phyloP scores from a whole-genome alignment of 495 filamentous ascomycete genomes.

The Talaromyces adpressus region DNA sequence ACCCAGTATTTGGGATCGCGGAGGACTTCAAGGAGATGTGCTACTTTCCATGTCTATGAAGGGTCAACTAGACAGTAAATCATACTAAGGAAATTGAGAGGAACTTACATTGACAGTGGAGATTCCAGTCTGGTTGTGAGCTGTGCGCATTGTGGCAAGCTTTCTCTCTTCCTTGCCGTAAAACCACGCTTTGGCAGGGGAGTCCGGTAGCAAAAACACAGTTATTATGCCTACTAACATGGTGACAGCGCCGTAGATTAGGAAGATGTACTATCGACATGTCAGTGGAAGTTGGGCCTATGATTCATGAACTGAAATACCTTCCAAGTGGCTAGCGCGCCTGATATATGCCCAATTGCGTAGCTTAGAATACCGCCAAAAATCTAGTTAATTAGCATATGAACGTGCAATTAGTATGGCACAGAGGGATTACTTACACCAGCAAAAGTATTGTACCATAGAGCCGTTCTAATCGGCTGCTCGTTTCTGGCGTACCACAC shows the following conservation, averaged over 20 bases:
- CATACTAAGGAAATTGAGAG: neutral
- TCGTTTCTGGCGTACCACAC: constrained; percentile 11
- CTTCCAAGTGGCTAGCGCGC: neutral
- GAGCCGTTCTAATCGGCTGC: constrained; percentile 10
- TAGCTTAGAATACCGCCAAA: constrained; percentile 4
- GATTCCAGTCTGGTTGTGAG: neutral
- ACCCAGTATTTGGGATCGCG: constrained; percentile 3
- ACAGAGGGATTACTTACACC: neutral
- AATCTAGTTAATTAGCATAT: neutral
- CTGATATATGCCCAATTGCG: neutral
- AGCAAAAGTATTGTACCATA: constrained; percentile 11
- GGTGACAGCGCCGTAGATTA: neutral
- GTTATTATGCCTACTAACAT: neutral
- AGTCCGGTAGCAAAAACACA: neutral
- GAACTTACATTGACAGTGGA: neutral
- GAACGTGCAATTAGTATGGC: too few species aligned
- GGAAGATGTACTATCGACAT: neutral
- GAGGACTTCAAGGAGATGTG: neutral
- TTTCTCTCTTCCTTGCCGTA: neutral
- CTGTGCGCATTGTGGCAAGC: neutral
- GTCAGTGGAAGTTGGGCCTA: neutral
- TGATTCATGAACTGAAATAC: neutral
- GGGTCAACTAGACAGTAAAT: neutral
- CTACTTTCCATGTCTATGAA: neutral
- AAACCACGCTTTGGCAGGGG: constrained; percentile 1